Base-by-base conservation (phyloP, 2,329 filamentous ascomycete genomes). In the Colletotrichum euphorbiae region DNA sequence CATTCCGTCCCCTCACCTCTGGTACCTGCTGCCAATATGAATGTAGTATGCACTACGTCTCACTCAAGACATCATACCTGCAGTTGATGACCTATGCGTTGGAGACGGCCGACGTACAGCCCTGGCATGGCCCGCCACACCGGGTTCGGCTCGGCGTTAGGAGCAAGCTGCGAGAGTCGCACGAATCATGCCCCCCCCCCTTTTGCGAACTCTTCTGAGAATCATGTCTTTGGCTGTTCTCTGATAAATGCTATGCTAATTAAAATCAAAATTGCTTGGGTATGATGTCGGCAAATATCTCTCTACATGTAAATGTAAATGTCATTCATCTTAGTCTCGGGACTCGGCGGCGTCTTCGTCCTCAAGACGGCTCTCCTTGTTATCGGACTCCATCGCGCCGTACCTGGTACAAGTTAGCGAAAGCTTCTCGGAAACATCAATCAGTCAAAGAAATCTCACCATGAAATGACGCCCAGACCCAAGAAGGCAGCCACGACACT, bases 401-500 rank as follows among this genome's bases (percentile, higher is more conserved):
- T 68, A 68, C 65, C 65, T 68, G 19, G 12, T 6, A 15, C 21
- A 13, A 9, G 4, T 50, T 43, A 67, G 64, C 42, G 5, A 24
- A 24, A 21, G 5, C 43, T 40, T n/a, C 24, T 4, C 38, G 9
- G 40, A 15, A 42, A 21, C 21, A 36, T 43, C 15, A 45, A 17
- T 17, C 9, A 5, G 55, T 6, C 8, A 31, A 33, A 12, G 19
- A n/a, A 33, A 28, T 28, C 67, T 42, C 38, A 66, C 70, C 70
- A 71, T 48, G 70, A 70, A 33, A 71, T 67, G 13, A 69, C 31
- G 21, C 55, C 57, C 52, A 71, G 28, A 12, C 70, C 70, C 43
- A 71, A 24, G 19, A 71, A 56, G 31, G 70, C 70, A 21, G 70
- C 65, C 52, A 66, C 54, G 45, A 56, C 57, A 24, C 70, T 71